phyloP scores from a whole-genome alignment of 192 early-diverging fungal genomes.

The Dissophora globulifera region DNA sequence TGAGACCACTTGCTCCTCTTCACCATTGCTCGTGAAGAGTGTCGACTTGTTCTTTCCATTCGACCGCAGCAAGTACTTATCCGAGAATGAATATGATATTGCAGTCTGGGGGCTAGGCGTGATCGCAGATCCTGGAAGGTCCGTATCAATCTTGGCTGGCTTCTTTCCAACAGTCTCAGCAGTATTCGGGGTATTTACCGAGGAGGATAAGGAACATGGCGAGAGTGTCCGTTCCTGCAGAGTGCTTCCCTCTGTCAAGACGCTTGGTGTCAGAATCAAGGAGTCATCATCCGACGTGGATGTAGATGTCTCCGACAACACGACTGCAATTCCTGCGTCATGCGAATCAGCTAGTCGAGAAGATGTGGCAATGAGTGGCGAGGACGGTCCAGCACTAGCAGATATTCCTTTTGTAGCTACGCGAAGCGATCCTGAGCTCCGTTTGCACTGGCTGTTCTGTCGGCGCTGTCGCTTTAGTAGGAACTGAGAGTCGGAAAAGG shows the following conservation, averaged over 20 bases:
- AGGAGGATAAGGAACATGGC: neutral
- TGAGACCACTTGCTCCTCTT: slow-evolving; percentile 10
- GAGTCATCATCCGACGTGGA: slow-evolving; percentile 28
- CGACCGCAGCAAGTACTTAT: neutral
- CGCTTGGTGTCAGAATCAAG: neutral
- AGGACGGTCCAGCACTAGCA: neutral
- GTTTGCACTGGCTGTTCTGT: neutral
- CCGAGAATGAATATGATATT: neutral
- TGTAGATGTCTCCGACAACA: neutral
- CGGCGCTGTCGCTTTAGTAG: neutral
- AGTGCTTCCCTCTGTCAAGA: neutral
- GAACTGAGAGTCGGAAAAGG: neutral
- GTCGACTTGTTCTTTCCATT: neutral
- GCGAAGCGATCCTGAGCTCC: neutral
- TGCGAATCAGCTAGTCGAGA: neutral
- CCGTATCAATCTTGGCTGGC: slow-evolving; percentile 21
- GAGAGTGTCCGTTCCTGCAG: neutral
- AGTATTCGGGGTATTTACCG: neutral
- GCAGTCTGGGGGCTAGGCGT: neutral
- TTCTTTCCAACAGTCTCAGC: neutral
- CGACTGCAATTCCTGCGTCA: neutral
- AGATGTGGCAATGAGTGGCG: too few species aligned
- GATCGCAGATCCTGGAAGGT: neutral
- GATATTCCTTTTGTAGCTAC: neutral
- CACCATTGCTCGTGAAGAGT: neutral